These are phyloP conservation scores for Russula virescens DNA, from an alignment of 768 basidiomycete genomes.

Conservation along the genomic window DNA sequence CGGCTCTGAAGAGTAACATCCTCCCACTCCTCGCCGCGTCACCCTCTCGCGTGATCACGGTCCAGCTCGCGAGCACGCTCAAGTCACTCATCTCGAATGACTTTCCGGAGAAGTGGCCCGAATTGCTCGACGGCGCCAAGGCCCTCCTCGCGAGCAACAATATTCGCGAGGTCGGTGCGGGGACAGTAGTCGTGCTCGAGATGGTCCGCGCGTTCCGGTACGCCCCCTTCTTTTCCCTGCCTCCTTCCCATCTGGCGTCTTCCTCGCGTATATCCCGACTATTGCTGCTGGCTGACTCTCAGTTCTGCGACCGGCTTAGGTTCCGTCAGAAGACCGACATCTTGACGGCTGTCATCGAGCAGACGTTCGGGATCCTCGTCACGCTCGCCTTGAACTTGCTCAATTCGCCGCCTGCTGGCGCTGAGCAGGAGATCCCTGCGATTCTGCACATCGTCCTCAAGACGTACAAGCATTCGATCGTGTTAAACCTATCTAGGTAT, in stretches of 20 bases:
- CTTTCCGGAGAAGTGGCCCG: conserved; percentile 74
- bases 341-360: conserved; percentile 50
- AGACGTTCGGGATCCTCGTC: conserved; percentile 71
- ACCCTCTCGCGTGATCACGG: conserved; percentile 58
- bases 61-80: conserved; percentile 70
- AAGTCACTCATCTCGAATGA: conserved; percentile 71
- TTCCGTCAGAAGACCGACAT: conserved; percentile 63
- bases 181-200: conserved; percentile 73
- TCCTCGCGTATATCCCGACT: not conserved
- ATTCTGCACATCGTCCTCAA: conserved; percentile 86
- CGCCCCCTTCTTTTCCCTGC: conserved; percentile 22
- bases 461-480: conserved; percentile 76
- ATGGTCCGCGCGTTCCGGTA: conserved; percentile 72
- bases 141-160: conserved; percentile 55
- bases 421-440: conserved; percentile 66
- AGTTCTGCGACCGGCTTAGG: conserved; percentile 33
- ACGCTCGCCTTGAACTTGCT: conserved; percentile 68
- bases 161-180: conserved; percentile 72
- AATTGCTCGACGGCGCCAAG: conserved; percentile 61
- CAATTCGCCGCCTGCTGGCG: conserved; percentile 50
- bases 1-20: conserved; percentile 62
- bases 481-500: conserved; percentile 63
- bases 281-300: not conserved
- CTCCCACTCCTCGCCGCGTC: conserved; percentile 65
- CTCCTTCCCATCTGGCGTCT: no score